Evolutionary conservation across 768 basidiomycete genomes (phyloP), one percentile per base, ranked within the genome.

Genomic region (Pulveroboletus sp.): DNA sequence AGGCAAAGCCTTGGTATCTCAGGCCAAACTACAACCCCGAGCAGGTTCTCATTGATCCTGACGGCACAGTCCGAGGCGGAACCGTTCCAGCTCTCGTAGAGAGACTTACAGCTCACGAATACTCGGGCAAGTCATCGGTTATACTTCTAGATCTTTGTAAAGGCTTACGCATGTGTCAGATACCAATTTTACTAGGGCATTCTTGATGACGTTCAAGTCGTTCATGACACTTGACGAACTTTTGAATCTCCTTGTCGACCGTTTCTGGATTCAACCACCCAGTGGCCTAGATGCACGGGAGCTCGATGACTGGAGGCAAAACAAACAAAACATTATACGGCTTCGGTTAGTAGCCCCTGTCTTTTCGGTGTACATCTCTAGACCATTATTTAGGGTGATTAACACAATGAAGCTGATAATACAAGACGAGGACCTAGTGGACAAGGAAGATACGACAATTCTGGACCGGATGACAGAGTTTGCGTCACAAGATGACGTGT

Each of bases 161-260:
- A 14, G 0, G 25, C 51, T 65, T 9, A 59, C 35, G 25, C 36
- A 5, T 43, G 24, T 21, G n/a, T 23, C 38, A 80, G 79, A 84
- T 61, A 72, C 76, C 20, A 70, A 71, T 31, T 84, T 79, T 64
- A 79, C 70, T 53, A 74, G 75, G 49, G 80, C 83, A 11, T 87
- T 87, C 71, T 65, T 86, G 37, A 75, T 84, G 69, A 87, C 85
- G 4, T 86, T 82, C 70, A 79, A 81, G 56, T 82, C 82, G 0
- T 87, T 87, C 62, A 79, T 77, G 45, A 76, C 75, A 11, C 67
- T 78, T 2, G 71, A 77, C 25, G 72, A 79, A 40, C 63, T 87
- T n/a, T 74, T 85, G 38, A 74, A 77, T 39, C 63, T 75, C 23
- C 72, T 87, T 13, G 67, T 78, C 2, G 67, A 75, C 25, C 75